Conservation (phyloP, 345 rosid genomes). For the Syzygium jambos region DNA sequence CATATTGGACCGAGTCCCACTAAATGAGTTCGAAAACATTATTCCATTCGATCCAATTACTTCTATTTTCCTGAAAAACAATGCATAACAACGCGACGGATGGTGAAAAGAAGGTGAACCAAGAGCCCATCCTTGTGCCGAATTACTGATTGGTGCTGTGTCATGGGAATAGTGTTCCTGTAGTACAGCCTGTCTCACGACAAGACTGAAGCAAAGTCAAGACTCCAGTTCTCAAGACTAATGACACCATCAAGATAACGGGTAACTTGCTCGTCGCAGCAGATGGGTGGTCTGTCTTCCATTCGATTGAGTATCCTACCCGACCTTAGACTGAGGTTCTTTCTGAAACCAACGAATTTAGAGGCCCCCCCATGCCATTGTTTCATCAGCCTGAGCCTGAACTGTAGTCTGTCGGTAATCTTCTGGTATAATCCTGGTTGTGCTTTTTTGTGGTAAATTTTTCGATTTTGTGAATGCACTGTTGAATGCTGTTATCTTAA, state of each 20-base stretch:
- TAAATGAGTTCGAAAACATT: neutral
- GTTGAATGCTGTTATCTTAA: neutral
- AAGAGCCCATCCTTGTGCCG: slow-evolving; percentile 8
- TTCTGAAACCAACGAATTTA: neutral
- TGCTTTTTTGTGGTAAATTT: neutral
- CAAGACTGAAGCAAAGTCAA: slow-evolving; percentile 25
- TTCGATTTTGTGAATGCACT: neutral
- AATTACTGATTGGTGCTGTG: slow-evolving; percentile 21
- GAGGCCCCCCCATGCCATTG: neutral
- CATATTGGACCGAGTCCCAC: neutral
- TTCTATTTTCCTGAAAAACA: neutral
- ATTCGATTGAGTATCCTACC: slow-evolving; percentile 51
- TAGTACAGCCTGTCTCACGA: slow-evolving; percentile 38
- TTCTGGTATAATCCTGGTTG: neutral
- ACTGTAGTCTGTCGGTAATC: slow-evolving; percentile 27
- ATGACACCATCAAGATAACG: slow-evolving; percentile 31
- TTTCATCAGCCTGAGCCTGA: slow-evolving; percentile 46
- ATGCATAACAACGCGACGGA: slow-evolving; percentile 44
- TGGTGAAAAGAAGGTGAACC: slow-evolving; percentile 19
- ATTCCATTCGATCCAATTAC: neutral
- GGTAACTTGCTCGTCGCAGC: slow-evolving; percentile 73
- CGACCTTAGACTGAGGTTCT: slow-evolving; percentile 53
- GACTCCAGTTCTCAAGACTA: slow-evolving; percentile 30
- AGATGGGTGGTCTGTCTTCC: slow-evolving; percentile 60
- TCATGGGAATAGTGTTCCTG: slow-evolving; percentile 52